phyloP scores from a whole-genome alignment of 148 eudicot species.

The Rhododendron molle region DNA sequence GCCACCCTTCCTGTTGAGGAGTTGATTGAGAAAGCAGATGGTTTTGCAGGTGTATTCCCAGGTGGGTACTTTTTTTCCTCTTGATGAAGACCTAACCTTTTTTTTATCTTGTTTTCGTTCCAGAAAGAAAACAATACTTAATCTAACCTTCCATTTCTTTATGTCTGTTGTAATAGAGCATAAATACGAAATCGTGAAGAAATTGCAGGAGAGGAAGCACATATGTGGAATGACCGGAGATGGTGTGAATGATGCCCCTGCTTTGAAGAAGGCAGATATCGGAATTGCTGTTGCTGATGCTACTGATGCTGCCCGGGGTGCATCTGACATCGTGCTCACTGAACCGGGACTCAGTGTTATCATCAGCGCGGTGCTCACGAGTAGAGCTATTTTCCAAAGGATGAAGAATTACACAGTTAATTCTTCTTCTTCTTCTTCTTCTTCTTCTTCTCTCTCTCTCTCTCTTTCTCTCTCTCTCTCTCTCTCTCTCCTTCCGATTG shows the following conservation, averaged over 20 bases:
- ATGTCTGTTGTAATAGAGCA: conserved; percentile 49
- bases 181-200: conserved; percentile 93
- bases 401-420: conserved; percentile 93
- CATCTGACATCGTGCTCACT: conserved; percentile 90
- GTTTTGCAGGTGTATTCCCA: conserved; percentile 94
- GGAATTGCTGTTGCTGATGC: conserved; percentile 98
- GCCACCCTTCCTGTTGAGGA: conserved; percentile 77
- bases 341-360: conserved; percentile 98
- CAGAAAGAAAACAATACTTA: conserved; percentile 5
- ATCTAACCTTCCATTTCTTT: background rate
- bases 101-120: background rate
- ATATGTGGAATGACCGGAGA: conserved; percentile 98
- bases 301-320: conserved; percentile 94
- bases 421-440: background rate
- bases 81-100: background rate
- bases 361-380: conserved; percentile 91
- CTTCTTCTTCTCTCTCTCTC: background rate
- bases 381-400: conserved; percentile 96
- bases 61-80: conserved; percentile 32
- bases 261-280: conserved; percentile 90
- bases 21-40: conserved; percentile 90
- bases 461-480: too few species aligned
- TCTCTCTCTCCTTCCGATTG: too few species aligned
- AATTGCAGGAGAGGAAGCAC: conserved; percentile 92
- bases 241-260: conserved; percentile 97